Evolutionary conservation across 345 rosid genomes (phyloP).

Genomic region (Gossypium australe): DNA sequence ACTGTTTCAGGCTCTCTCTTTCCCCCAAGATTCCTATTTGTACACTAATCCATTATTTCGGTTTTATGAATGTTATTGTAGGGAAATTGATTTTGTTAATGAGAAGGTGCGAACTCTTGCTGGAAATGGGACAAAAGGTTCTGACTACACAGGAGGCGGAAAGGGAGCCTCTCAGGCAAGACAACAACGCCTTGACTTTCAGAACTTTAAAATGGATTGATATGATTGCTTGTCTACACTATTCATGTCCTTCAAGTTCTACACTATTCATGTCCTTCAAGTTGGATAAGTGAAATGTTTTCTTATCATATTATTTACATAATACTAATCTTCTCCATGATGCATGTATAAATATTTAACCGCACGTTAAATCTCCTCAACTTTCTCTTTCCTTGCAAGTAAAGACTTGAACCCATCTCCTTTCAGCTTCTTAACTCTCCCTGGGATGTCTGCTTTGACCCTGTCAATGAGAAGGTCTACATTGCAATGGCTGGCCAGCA

Average conservation of each 20-base stretch:
- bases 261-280: not conserved
- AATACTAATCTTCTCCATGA: not conserved
- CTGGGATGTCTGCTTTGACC: slow-evolving; percentile 86
- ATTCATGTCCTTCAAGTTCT: not conserved
- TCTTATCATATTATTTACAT: not conserved
- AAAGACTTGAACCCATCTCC: not conserved
- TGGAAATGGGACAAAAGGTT: slow-evolving; percentile 94
- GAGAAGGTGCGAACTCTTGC: slow-evolving; percentile 77
- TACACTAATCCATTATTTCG: not conserved
- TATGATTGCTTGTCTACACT: slow-evolving; percentile 1
- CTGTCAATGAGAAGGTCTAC: slow-evolving; percentile 63
- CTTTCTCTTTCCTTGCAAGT: slow-evolving; percentile 13
- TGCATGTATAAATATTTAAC: slow-evolving; percentile 4
- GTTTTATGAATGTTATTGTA: slow-evolving; percentile 18
- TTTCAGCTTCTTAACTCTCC: slow-evolving; percentile 90
- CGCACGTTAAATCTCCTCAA: not conserved
- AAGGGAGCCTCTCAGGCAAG: slow-evolving; percentile 73
- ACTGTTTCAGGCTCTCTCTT: not conserved
- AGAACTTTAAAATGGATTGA: slow-evolving; percentile 10
- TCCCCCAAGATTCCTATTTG: not conserved
- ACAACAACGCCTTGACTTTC: not conserved
- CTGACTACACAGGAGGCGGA: slow-evolving; percentile 79
- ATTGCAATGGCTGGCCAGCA: slow-evolving; percentile 97
- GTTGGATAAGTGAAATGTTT: slow-evolving; percentile 6
- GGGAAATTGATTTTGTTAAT: slow-evolving; percentile 86